phyloP scores from a whole-genome alignment of 1,284 basidiomycete genomes.

The Apiotrichum domesticum region DNA sequence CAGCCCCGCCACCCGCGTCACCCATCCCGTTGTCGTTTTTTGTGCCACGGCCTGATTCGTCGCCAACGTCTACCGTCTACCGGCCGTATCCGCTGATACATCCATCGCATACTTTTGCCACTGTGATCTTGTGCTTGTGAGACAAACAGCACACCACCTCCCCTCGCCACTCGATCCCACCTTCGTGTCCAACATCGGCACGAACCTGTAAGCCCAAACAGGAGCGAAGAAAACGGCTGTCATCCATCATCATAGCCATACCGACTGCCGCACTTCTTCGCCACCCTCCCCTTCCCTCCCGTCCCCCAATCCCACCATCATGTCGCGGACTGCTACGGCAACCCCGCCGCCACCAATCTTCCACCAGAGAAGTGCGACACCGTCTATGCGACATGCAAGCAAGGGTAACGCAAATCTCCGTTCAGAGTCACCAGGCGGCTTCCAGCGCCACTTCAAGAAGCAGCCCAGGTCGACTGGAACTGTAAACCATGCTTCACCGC shows the following conservation, averaged over 20 bases:
- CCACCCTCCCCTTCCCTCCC: slow-evolving; percentile 30
- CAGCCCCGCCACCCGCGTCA: no score
- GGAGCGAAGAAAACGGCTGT: slow-evolving; percentile 44
- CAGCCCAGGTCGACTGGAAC: slow-evolving; percentile 2
- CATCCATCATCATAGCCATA: slow-evolving; percentile 33
- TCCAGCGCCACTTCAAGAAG: slow-evolving; percentile 13
- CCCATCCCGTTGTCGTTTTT: no score
- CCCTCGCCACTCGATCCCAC: not conserved
- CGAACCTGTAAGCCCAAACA: not conserved
- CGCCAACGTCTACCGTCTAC: no score
- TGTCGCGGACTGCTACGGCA: slow-evolving; percentile 38
- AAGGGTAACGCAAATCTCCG: slow-evolving; percentile 6
- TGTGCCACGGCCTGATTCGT: no score
- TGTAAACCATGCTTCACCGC: slow-evolving; percentile 7
- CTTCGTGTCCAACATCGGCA: not conserved
- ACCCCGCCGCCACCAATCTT: slow-evolving; percentile 41
- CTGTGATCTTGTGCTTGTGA: no score
- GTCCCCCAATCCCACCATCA: slow-evolving; percentile 14
- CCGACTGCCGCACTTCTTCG: slow-evolving; percentile 44
- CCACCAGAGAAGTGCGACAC: slow-evolving; percentile 32
- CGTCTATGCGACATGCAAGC: slow-evolving; percentile 32
- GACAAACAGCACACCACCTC: no score
- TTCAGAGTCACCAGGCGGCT: slow-evolving; percentile 4
- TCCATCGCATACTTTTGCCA: no score
- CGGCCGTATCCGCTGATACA: no score